phyloP scores from a whole-genome alignment of 495 filamentous ascomycete genomes.

The Penicillium ochrochloron region DNA sequence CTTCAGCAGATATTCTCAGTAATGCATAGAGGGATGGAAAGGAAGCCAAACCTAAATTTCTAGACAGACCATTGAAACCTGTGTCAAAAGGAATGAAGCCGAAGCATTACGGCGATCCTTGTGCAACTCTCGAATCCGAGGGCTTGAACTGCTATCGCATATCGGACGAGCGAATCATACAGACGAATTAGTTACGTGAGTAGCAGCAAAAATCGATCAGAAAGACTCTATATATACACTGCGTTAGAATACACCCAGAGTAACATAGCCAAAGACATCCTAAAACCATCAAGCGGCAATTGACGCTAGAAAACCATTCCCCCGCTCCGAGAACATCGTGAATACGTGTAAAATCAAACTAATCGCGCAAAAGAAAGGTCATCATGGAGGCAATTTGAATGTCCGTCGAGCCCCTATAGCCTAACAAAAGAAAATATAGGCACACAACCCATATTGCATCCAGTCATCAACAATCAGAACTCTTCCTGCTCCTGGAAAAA shows the following conservation, averaged over 20 bases:
- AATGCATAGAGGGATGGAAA: background rate
- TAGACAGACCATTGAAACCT: no score
- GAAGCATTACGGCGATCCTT: background rate
- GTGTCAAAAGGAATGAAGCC: background rate
- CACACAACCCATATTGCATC: slow-evolving; percentile 7
- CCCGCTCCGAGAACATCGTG: slow-evolving; percentile 23
- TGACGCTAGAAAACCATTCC: slow-evolving; percentile 16
- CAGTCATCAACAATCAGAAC: slow-evolving; percentile 54
- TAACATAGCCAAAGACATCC: slow-evolving; percentile 27
- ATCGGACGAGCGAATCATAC: background rate
- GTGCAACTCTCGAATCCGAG: background rate
- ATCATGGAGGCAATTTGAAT: slow-evolving; percentile 23
- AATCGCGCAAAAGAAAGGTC: slow-evolving; percentile 20
- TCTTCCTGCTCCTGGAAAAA: slow-evolving; percentile 98
- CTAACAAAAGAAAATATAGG: background rate
- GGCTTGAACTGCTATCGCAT: background rate
- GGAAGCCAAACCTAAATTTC: background rate
- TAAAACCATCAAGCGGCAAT: slow-evolving; percentile 23
- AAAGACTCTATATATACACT: slow-evolving; percentile 32
- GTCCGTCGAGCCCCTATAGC: background rate
- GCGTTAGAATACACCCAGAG: slow-evolving; percentile 31
- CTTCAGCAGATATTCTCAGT: background rate
- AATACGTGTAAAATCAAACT: slow-evolving; percentile 28
- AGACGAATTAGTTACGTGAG: background rate
- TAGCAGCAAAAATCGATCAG: slow-evolving; percentile 3